Evolutionary conservation across 768 basidiomycete species (phyloP).

Genomic region (Rossbeevera mucosa): DNA sequence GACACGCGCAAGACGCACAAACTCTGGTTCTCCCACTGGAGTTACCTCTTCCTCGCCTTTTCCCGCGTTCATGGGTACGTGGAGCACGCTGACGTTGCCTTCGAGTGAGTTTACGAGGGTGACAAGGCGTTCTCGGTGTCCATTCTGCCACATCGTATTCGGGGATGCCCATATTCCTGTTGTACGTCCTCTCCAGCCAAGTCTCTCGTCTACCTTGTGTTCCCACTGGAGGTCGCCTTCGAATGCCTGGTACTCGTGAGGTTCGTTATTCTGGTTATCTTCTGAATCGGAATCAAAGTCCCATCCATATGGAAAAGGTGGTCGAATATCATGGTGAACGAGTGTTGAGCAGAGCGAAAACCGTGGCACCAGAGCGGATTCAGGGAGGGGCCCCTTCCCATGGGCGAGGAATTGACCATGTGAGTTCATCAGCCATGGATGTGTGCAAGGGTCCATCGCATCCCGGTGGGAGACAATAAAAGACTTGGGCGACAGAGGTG

Average conservation of each 20-base stretch:
- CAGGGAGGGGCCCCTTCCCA: constrained; percentile 42
- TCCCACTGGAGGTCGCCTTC: constrained; percentile 60
- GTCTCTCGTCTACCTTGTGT: constrained; percentile 53
- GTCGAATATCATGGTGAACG: constrained; percentile 54
- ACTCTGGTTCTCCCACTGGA: constrained; percentile 33
- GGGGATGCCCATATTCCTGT: constrained; percentile 54
- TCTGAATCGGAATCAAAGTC: constrained; percentile 33
- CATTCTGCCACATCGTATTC: constrained; percentile 42
- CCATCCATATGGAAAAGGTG: constrained; percentile 47
- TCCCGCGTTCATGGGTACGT: constrained; percentile 17
- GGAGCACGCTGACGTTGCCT: constrained; percentile 38
- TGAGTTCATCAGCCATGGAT: constrained; percentile 33
- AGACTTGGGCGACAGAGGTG: constrained; percentile 9
- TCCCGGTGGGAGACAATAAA: constrained; percentile 36
- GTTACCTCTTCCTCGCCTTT: constrained; percentile 12
- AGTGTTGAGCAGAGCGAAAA: constrained; percentile 50
- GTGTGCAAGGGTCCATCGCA: constrained; percentile 36
- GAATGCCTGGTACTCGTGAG: constrained; percentile 20
- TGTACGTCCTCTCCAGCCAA: constrained; percentile 72
- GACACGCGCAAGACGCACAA: constrained; percentile 35
- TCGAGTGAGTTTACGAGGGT: constrained; percentile 37
- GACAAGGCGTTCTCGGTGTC: constrained; percentile 50
- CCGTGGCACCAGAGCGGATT: constrained; percentile 40
- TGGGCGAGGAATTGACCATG: constrained; percentile 54
- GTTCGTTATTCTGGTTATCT: background rate